Conservation (phyloP, 2,329 filamentous ascomycete species). For the Paracamarosporium sp. region DNA sequence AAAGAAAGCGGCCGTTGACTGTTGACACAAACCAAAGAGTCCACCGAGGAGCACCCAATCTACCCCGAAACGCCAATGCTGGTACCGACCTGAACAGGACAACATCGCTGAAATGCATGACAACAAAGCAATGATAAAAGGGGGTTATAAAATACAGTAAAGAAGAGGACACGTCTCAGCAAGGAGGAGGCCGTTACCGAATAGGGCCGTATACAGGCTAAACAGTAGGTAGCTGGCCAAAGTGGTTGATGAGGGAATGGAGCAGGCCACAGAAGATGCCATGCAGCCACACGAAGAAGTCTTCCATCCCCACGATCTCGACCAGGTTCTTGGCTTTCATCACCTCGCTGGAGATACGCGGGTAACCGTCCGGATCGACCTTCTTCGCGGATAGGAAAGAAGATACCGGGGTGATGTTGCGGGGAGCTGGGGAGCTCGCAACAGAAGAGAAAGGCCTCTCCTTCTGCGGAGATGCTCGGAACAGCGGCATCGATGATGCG, state of each 20-base stretch:
- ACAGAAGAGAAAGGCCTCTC: conserved; percentile 36
- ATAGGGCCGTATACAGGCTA: no score
- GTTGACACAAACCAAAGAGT: background rate
- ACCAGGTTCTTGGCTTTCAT: conserved; percentile 63
- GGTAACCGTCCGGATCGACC: conserved; percentile 63
- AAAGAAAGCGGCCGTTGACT: conserved; percentile 11
- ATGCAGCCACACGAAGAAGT: conserved; percentile 65
- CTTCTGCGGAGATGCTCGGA: conserved; percentile 33
- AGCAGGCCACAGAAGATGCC: conserved; percentile 55
- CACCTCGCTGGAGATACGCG: conserved; percentile 57
- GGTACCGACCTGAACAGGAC: conserved; percentile 1
- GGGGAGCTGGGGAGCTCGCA: conserved; percentile 37
- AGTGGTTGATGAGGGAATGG: conserved; percentile 48
- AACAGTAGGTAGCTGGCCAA: conserved; percentile 28
- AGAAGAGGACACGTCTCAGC: conserved; percentile 13
- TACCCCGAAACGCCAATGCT: conserved; percentile 23
- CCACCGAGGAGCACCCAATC: background rate
- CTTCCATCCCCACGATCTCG: conserved; percentile 65
- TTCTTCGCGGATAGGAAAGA: conserved; percentile 65
- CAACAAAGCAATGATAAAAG: conserved; percentile 14
- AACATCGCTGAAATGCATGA: conserved; percentile 34
- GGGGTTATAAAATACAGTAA: conserved; percentile 23
- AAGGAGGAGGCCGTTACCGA: no score
- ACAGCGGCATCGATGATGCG: conserved; percentile 29
- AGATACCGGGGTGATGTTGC: conserved; percentile 62